Base-by-base conservation (phyloP, 1,284 basidiomycete genomes). In the Ustanciosporium gigantosporum region DNA sequence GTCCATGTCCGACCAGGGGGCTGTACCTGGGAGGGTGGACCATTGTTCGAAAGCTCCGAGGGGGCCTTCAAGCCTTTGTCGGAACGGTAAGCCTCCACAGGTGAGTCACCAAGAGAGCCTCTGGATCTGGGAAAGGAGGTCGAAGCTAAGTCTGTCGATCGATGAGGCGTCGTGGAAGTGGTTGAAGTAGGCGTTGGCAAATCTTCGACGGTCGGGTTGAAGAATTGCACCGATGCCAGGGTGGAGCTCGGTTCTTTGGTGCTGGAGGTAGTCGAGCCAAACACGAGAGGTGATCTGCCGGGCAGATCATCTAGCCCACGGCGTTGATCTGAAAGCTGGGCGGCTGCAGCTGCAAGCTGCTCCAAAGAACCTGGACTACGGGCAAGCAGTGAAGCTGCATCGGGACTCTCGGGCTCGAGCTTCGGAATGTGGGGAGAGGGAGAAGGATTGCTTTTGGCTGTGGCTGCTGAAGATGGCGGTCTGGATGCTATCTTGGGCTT, bases 1-100 rank as follows among this genome's bases (percentile, higher is more conserved):
- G 60, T 64, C 60, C 60, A 64, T 2, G 60, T 64, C 17, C 60
- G 53, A 19, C 60, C 60, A 6, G 53, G 60, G n/a, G 53, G 46
- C 22, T 58, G 53, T 6, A 38, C 41, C 25, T 50, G 49, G 19
- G 15, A 25, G 22, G 47, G 31, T 2, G 36, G 20, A 35, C 32
- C 11, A 8, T 8, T 13, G 8, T 19, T 35, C 9, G 11, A 11
- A 11, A 19, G 8, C 11, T 9, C 27, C 9, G 27, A 29, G n/a
- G n/a, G n/a, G n/a, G n/a, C n/a, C n/a, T n/a, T n/a, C n/a, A n/a
- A n/a, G n/a, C n/a, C n/a, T n/a, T 29, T 29, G 27, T 9, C 11
- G 11, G 27, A 29, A 11, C 27, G 27, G n/a, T 29, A 29, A 9
- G 27, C 9, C 27, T 29, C 27, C n/a, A n/a, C n/a, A 11, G 27